Evolutionary conservation across 768 basidiomycete genomes (phyloP), one percentile per base, ranked within the genome.

Genomic region (Mycena vitilis): DNA sequence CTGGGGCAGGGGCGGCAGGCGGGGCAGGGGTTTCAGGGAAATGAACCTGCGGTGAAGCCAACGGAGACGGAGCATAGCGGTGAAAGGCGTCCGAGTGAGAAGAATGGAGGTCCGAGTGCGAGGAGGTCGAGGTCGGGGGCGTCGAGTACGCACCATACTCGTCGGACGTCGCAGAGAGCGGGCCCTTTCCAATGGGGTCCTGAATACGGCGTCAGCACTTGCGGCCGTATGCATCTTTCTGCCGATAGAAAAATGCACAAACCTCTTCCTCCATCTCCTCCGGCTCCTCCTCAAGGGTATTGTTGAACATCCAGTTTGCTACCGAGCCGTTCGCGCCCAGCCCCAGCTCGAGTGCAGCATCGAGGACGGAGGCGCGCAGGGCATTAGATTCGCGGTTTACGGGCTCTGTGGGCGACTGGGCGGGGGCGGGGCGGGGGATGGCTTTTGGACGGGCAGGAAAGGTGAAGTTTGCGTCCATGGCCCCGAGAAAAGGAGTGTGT

Each of bases 271-370:
- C 83, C 30, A 30, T 30, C 60, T 83, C 83, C 58, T 89, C 89
- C 18, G 87, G 86, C 64, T 89, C 90, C 67, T 86, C 89, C 48
- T 82, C 80, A 34, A 87, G 71, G 1, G 88, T 79, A 53, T 89
- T 87, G 65, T 86, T 88, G 77, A 92, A 92, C 75, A 93, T 91
- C 89, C 91, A 91, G 68, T 89, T 81, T 7, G 90, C 85, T 22
- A 93, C 87, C 34, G 87, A 82, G 20, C 84, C 81, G 68, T 86
- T 91, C 40, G 78, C 83, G 38, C 86, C 85, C 22, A 93, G 75
- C 4, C 92, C 92, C 15, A 93, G 85, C 75, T 91, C 81, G 45
- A 93, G 82, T 9, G 91, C 92, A 9, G 84, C 89, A 73, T 93
- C 91, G 47, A 93, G 85, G 25, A 93, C 91, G 18, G 91, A 92